These are phyloP conservation scores for Boletus edulis DNA, from an alignment of 768 basidiomycete genomes.

Conservation along the genomic window DNA sequence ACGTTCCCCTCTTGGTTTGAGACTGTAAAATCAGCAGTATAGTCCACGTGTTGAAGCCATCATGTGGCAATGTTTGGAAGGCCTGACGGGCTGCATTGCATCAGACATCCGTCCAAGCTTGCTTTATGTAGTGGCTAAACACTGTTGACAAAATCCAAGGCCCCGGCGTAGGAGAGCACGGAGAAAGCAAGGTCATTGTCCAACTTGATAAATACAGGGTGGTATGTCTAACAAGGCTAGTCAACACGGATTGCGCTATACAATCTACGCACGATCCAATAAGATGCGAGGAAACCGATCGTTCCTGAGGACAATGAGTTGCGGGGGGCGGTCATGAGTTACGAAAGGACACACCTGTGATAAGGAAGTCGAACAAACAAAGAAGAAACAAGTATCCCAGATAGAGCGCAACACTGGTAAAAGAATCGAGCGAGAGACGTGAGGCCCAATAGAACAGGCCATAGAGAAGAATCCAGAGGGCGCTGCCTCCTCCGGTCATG, in stretches of 20 bases:
- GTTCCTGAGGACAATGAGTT: constrained; percentile 52
- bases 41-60: too few species aligned
- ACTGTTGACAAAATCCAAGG: too few species aligned
- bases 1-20: background rate
- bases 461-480: constrained; percentile 88
- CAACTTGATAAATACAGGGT: constrained; percentile 10
- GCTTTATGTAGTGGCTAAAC: too few species aligned
- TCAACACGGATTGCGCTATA: constrained; percentile 85
- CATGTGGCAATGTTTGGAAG: too few species aligned
- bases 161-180: background rate
- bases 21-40: too few species aligned
- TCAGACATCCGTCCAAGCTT: too few species aligned
- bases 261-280: constrained; percentile 84
- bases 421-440: constrained; percentile 79
- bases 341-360: constrained; percentile 57
- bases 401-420: constrained; percentile 80
- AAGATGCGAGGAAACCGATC: constrained; percentile 88
- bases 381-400: constrained; percentile 88
- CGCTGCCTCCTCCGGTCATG: constrained; percentile 86
- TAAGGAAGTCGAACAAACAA: constrained; percentile 79
- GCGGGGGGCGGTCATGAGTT: background rate
- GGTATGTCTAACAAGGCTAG: constrained; percentile 21
- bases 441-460: constrained; percentile 88
- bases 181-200: constrained; percentile 1
- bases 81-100: too few species aligned